These are phyloP conservation scores for Solanum rostratum DNA, from an alignment of 257 asterid genomes.

Conservation along the genomic window DNA sequence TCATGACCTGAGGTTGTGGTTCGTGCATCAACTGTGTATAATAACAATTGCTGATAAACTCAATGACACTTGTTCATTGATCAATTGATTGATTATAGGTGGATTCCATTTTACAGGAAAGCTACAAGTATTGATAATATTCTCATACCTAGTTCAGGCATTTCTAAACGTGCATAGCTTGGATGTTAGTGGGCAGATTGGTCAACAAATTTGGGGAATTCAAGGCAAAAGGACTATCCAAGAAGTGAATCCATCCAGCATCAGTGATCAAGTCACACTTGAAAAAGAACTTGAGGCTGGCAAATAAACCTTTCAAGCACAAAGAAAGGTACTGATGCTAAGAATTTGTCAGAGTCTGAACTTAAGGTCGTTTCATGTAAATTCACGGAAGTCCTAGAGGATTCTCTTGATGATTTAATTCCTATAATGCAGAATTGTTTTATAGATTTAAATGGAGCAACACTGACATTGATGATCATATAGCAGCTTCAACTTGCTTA, in stretches of 20 bases:
- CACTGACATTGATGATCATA: background rate
- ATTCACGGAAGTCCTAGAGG: constrained; percentile 41
- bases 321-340: constrained; percentile 68
- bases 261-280: constrained; percentile 65
- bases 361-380: constrained; percentile 39
- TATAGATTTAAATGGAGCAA: background rate
- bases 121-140: no score
- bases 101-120: no score
- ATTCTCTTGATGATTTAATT: no score
- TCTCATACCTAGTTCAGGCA: no score
- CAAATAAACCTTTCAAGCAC: no score
- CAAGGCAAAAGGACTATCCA: no score
- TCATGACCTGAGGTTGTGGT: background rate
- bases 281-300: constrained; percentile 25
- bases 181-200: no score
- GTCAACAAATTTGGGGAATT: constrained; percentile 36
- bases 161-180: no score
- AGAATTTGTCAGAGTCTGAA: no score
- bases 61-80: no score
- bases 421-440: background rate
- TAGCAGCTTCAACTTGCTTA: background rate
- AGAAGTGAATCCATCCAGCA: constrained; percentile 65
- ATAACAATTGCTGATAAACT: constrained; percentile 57
- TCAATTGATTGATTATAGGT: background rate
- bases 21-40: constrained; percentile 15